phyloP scores from a whole-genome alignment of 371 early-diverging fungal genomes.

The Chytridium lagenaria region DNA sequence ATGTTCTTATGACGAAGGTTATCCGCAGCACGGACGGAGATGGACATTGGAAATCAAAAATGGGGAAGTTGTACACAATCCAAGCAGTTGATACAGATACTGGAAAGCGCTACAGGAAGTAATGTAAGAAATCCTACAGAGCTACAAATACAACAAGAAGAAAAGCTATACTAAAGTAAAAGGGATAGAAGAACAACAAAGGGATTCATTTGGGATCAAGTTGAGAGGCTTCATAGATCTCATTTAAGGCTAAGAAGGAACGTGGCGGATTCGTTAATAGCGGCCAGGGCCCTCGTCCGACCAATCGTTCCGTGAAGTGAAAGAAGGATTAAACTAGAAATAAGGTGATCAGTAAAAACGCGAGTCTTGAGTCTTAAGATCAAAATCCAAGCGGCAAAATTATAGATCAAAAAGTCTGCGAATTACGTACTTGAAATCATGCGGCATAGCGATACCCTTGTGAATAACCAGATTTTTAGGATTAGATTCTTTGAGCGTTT shows the following conservation, averaged over 20 bases:
- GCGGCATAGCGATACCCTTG: constrained; percentile 14
- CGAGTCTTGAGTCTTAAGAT: background rate
- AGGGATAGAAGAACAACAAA: background rate
- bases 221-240: no score
- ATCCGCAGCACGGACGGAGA: background rate
- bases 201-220: background rate
- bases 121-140: no score
- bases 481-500: background rate
- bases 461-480: constrained; percentile 3
- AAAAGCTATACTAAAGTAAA: no score
- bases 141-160: no score
- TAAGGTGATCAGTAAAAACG: background rate
- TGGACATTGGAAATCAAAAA: background rate
- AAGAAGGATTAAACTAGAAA: background rate
- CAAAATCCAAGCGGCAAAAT: background rate
- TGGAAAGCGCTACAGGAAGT: no score
- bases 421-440: constrained; percentile 22
- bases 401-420: background rate
- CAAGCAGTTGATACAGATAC: no score
- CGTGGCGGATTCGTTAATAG: background rate
- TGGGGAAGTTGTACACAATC: background rate
- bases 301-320: background rate
- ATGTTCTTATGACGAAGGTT: constrained; percentile 14
- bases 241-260: constrained; percentile 14
- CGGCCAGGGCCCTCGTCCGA: background rate